phyloP scores from a whole-genome alignment of 306 rosid species.

The Quercus agrifolia region DNA sequence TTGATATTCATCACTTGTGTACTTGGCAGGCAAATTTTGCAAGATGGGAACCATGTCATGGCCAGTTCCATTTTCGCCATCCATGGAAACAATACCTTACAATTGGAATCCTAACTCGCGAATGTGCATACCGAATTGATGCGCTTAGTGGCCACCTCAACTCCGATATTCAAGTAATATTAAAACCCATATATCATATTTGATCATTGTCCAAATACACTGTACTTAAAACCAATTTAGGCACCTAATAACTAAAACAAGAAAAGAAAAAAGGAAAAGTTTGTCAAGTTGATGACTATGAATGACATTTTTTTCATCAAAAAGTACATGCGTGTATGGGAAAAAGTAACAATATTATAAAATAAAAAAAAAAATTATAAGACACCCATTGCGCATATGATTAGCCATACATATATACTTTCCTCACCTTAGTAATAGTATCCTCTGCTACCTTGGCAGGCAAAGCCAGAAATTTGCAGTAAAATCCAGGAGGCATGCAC shows the following conservation, averaged over 20 bases:
- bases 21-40: constrained; percentile 67
- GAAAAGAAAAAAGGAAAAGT: background rate
- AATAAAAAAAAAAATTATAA: too few species aligned
- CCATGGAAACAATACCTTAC: constrained; percentile 81
- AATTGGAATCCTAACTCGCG: constrained; percentile 50
- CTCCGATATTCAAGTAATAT: constrained; percentile 29
- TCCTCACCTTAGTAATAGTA: background rate
- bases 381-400: too few species aligned
- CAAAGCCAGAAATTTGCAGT: constrained; percentile 25
- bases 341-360: too few species aligned
- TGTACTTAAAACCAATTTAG: background rate
- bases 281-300: background rate
- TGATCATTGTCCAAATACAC: background rate
- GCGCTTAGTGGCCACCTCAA: constrained; percentile 43
- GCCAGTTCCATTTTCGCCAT: constrained; percentile 66
- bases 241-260: background rate
- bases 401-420: background rate
- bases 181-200: background rate
- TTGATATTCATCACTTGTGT: background rate
- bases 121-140: constrained; percentile 51
- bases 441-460: constrained; percentile 23
- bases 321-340: too few species aligned
- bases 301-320: too few species aligned
- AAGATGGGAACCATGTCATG: constrained; percentile 91
- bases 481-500: constrained; percentile 43